Conservation (phyloP, 441 rosid genomes). For the Corymbia citriodora region DNA sequence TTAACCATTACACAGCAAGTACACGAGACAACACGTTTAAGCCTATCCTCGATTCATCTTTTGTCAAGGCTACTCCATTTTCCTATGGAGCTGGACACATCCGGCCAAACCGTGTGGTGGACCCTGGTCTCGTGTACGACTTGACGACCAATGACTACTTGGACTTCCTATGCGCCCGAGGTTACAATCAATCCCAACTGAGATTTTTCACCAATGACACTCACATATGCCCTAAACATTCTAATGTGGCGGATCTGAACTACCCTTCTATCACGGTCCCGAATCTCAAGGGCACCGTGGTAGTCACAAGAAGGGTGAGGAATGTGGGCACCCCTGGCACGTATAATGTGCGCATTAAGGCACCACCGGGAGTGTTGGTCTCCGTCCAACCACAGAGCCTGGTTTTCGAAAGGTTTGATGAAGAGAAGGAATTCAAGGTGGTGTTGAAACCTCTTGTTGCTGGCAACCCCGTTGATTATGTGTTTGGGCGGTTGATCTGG, state of each 20-base stretch:
- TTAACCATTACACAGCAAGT: background rate
- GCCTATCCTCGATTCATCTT: background rate
- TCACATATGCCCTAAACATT: background rate
- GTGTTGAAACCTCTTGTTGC: background rate
- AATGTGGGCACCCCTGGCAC: constrained; percentile 2
- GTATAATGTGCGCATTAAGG: background rate
- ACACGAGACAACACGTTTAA: background rate
- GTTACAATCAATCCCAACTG: background rate
- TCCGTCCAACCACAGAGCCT: background rate
- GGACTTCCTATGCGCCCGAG: constrained; percentile 6
- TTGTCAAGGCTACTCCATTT: constrained; percentile 1
- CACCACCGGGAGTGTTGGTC: background rate
- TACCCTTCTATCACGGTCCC: constrained; percentile 9
- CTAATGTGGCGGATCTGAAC: background rate
- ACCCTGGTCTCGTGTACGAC: constrained; percentile 11
- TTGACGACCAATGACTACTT: constrained; percentile 1
- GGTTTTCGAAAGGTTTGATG: background rate
- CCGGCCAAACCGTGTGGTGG: background rate
- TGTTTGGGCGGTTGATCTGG: constrained; percentile 7
- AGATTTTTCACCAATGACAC: background rate
- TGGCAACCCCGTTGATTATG: background rate
- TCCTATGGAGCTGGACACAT: constrained; percentile 10
- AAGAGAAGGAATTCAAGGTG: constrained; percentile 10
- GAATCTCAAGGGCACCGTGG: background rate
- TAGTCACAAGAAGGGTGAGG: constrained; percentile 1